Evolutionary conservation across 768 basidiomycete genomes (phyloP).

Genomic region (Tricholoma terreum): DNA sequence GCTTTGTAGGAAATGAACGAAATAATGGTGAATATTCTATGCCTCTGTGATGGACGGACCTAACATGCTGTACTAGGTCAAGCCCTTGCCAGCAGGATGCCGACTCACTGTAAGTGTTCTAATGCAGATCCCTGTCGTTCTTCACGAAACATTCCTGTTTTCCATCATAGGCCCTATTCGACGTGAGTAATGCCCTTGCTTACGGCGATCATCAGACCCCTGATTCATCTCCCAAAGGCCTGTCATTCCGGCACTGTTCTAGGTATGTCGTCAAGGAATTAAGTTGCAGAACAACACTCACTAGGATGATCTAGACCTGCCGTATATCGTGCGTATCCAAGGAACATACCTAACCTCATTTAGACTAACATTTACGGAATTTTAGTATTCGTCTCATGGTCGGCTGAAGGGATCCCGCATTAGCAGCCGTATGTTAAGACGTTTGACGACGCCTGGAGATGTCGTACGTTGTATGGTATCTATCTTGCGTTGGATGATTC

Average conservation of each 20-base stretch:
- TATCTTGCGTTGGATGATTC: not conserved
- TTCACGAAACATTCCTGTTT: not conserved
- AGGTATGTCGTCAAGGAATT: conserved; percentile 28
- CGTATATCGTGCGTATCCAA: conserved; percentile 40
- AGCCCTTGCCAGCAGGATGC: conserved; percentile 45
- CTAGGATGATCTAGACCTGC: conserved; percentile 35
- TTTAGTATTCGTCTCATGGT: conserved; percentile 59
- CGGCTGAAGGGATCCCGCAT: conserved; percentile 46
- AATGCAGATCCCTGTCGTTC: not conserved
- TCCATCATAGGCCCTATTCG: conserved; percentile 46
- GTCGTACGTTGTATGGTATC: conserved; percentile 38
- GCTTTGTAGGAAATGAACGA: conserved; percentile 42
- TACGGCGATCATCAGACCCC: not conserved
- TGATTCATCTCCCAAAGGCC: conserved; percentile 26
- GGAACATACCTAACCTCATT: not conserved
- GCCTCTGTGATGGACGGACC: not conserved
- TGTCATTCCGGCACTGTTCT: conserved; percentile 56
- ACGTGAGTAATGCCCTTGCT: conserved; percentile 32
- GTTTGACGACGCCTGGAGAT: conserved; percentile 67
- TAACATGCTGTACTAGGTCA: conserved; percentile 29
- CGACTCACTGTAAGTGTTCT: conserved; percentile 43
- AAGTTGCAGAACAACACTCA: not conserved
- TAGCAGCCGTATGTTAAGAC: conserved; percentile 24
- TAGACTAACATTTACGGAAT: not conserved
- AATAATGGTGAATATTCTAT: conserved; percentile 37